These are phyloP conservation scores for Talaromyces thailandensis DNA, from an alignment of 495 filamentous ascomycete species.

Conservation along the genomic window DNA sequence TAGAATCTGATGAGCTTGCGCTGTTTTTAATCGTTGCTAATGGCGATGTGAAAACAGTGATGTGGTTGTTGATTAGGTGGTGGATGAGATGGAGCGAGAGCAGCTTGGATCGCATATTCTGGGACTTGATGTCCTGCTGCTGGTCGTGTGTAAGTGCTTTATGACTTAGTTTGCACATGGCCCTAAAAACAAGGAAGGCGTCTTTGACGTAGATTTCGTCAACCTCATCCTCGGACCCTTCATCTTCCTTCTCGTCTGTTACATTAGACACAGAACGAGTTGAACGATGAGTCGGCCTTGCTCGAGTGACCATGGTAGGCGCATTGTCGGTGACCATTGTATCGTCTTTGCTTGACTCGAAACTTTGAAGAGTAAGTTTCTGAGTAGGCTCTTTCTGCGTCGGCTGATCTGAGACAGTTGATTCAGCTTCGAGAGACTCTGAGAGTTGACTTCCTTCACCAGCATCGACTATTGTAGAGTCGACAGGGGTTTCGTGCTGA, in stretches of 20 bases:
- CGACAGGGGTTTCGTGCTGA: conserved; percentile 20
- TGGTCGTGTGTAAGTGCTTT: conserved; percentile 84
- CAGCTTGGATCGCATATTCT: conserved; percentile 95
- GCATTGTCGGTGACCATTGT: conserved; percentile 83
- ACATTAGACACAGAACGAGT: conserved; percentile 45
- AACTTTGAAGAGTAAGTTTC: conserved; percentile 90
- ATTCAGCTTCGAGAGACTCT: conserved; percentile 39
- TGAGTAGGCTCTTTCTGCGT: conserved; percentile 52
- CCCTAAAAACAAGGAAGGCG: conserved; percentile 92
- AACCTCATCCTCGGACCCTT: conserved; percentile 72
- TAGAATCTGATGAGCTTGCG: conserved; percentile 74
- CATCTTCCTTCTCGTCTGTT: conserved; percentile 35
- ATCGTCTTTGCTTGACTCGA: conserved; percentile 93
- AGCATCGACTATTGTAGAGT: conserved; percentile 27
- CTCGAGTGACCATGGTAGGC: conserved; percentile 81
- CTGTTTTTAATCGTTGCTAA: conserved; percentile 83
- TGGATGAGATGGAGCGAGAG: conserved; percentile 92
- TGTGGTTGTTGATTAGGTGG: conserved; percentile 86
- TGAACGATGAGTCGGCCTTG: conserved; percentile 46
- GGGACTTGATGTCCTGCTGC: conserved; percentile 81
- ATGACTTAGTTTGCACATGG: conserved; percentile 94
- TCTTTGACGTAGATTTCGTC: conserved; percentile 96
- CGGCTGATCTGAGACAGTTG: conserved; percentile 43
- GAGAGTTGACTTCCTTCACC: conserved; percentile 21
- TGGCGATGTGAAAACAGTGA: conserved; percentile 77